Conservation (phyloP, 2,329 filamentous ascomycete species). For the Pyricularia sp. region DNA sequence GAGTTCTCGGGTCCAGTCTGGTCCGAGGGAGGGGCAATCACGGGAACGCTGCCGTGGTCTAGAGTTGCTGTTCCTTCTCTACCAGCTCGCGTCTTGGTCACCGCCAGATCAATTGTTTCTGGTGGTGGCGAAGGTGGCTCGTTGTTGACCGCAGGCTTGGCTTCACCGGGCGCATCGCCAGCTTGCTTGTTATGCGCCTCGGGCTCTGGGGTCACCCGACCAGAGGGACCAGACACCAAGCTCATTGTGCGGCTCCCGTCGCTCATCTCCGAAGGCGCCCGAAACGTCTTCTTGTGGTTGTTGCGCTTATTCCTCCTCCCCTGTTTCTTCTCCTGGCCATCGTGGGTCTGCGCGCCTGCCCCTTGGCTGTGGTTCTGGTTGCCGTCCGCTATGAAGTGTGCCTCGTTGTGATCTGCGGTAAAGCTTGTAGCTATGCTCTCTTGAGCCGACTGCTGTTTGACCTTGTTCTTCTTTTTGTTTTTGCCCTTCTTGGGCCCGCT, state of each 20-base stretch:
- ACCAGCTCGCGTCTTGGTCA: not conserved
- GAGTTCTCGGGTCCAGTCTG: not conserved
- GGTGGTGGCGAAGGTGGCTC: not conserved
- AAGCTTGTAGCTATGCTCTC: not conserved
- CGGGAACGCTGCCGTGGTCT: not conserved
- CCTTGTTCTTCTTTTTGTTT: slow-evolving; percentile 6
- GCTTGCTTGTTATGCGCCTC: not conserved
- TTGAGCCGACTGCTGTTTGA: not conserved
- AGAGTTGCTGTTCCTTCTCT: not conserved
- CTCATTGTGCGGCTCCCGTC: not conserved
- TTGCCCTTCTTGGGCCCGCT: slow-evolving; percentile 4
- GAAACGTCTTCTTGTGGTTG: not conserved
- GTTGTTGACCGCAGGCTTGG: not conserved
- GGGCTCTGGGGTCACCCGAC: not conserved
- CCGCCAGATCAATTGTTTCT: not conserved
- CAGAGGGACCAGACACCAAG: not conserved
- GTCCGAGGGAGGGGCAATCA: not conserved
- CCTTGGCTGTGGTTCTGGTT: not conserved
- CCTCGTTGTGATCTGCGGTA: not conserved
- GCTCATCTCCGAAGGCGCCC: not conserved
- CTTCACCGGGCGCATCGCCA: not conserved
- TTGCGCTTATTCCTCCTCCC: not conserved
- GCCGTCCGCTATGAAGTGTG: not conserved
- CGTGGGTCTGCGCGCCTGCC: not conserved
- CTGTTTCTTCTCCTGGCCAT: not conserved